phyloP scores from a whole-genome alignment of 352 stramenopile species.

The Phytopythium chamaehyphon region DNA sequence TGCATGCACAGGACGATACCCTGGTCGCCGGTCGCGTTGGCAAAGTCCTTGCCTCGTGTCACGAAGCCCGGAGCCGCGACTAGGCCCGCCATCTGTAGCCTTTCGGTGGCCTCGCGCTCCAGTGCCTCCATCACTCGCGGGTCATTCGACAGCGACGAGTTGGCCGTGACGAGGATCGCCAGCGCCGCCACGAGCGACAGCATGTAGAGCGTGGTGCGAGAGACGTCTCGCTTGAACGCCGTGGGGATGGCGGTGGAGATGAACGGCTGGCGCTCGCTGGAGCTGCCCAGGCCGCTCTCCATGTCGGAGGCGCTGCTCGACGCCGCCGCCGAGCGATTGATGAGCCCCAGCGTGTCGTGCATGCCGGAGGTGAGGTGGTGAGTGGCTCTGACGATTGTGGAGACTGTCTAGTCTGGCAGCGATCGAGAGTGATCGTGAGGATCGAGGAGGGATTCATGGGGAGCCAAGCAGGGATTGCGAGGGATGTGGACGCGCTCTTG shows the following conservation, averaged over 20 bases:
- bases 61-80: neutral
- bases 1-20: conserved; percentile 40
- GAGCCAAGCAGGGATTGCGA: no score
- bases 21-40: conserved; percentile 11
- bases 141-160: neutral
- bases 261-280: no score
- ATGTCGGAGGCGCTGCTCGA: neutral
- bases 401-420: no score
- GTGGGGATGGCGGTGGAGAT: neutral
- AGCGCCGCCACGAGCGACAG: neutral
- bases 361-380: neutral
- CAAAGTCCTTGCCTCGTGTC: neutral
- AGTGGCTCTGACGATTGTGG: no score
- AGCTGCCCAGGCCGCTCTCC: neutral
- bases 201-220: conserved; percentile 1
- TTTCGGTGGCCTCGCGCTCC: neutral
- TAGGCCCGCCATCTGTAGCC: neutral
- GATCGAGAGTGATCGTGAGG: no score
- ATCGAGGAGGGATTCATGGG: no score
- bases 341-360: conserved; percentile 1
- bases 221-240: neutral
- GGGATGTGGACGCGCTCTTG: no score
- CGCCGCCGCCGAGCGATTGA: conserved; percentile 1
- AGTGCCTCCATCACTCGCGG: neutral
- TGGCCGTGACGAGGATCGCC: neutral